Conservation (phyloP, 345 rosid species). For the Barbarea vulgaris region DNA sequence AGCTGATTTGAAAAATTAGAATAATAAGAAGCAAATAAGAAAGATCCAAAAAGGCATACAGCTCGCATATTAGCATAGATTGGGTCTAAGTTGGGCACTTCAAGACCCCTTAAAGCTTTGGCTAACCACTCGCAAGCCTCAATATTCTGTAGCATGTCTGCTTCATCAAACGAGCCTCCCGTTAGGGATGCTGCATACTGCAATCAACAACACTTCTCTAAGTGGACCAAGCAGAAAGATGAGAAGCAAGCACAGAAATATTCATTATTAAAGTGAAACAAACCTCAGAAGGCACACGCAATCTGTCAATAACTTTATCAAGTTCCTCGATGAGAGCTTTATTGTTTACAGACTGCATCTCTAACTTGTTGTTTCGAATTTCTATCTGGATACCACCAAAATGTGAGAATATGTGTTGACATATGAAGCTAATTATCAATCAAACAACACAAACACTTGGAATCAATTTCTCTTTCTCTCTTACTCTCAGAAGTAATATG, state of each 20-base stretch:
- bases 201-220: conserved; percentile 45
- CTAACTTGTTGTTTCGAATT: conserved; percentile 94
- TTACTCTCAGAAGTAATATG: background rate
- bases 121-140: conserved; percentile 99
- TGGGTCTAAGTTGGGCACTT: conserved; percentile 85
- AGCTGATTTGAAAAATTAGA: background rate
- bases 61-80: conserved; percentile 84
- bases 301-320: conserved; percentile 82
- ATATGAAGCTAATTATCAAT: conserved; percentile 23
- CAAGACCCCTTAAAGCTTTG: conserved; percentile 72
- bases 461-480: background rate
- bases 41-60: conserved; percentile 49
- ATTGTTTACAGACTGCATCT: conserved; percentile 96
- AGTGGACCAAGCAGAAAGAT: conserved; percentile 17
- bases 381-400: conserved; percentile 73
- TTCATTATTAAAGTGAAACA: conserved; percentile 16
- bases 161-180: conserved; percentile 94
- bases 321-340: conserved; percentile 89
- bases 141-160: conserved; percentile 82
- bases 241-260: conserved; percentile 9
- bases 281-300: conserved; percentile 91
- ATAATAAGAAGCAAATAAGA: background rate
- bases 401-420: conserved; percentile 14
- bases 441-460: conserved; percentile 11
- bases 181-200: conserved; percentile 86